These are phyloP conservation scores for Curvularia lunata DNA, from an alignment of 2,329 filamentous ascomycete species.

Conservation along the genomic window DNA sequence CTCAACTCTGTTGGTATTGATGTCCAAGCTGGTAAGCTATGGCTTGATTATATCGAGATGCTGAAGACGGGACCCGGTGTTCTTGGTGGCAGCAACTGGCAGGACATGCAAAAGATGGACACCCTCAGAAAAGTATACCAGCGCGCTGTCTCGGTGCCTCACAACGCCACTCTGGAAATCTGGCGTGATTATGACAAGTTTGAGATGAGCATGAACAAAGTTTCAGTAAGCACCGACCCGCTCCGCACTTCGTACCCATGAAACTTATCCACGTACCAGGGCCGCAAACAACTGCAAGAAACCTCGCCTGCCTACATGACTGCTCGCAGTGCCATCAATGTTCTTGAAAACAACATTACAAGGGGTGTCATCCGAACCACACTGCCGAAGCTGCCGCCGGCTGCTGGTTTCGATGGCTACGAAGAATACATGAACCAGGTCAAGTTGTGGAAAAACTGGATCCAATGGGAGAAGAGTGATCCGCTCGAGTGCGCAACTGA, in stretches of 20 bases:
- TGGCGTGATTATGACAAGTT: slow-evolving; percentile 99
- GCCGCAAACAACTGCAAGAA: slow-evolving; percentile 92
- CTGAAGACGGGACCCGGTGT: slow-evolving; percentile 86
- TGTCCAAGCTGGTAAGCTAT: slow-evolving; percentile 85
- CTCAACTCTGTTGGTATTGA: slow-evolving; percentile 89
- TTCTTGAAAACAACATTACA: slow-evolving; percentile 90
- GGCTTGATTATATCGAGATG: slow-evolving; percentile 95
- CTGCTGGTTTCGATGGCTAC: slow-evolving; percentile 84
- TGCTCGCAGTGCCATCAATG: slow-evolving; percentile 86
- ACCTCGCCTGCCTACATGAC: slow-evolving; percentile 95
- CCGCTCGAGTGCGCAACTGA: slow-evolving; percentile 85
- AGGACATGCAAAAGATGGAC: slow-evolving; percentile 98
- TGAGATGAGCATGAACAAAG: slow-evolving; percentile 91
- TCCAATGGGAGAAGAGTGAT: slow-evolving; percentile 93
- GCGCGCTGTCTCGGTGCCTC: slow-evolving; percentile 85
- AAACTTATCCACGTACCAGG: slow-evolving; percentile 59
- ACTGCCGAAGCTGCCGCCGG: slow-evolving; percentile 80
- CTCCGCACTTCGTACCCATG: neutral
- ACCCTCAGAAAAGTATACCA: slow-evolving; percentile 90
- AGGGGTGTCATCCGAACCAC: slow-evolving; percentile 77
- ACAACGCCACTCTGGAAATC: slow-evolving; percentile 77
- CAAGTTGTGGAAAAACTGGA: slow-evolving; percentile 90
- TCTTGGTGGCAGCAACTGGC: slow-evolving; percentile 86
- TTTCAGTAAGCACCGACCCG: slow-evolving; percentile 68
- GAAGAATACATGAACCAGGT: slow-evolving; percentile 84